These are phyloP conservation scores for Pythium phragmitis DNA, from an alignment of 352 stramenopile species.

Conservation along the genomic window DNA sequence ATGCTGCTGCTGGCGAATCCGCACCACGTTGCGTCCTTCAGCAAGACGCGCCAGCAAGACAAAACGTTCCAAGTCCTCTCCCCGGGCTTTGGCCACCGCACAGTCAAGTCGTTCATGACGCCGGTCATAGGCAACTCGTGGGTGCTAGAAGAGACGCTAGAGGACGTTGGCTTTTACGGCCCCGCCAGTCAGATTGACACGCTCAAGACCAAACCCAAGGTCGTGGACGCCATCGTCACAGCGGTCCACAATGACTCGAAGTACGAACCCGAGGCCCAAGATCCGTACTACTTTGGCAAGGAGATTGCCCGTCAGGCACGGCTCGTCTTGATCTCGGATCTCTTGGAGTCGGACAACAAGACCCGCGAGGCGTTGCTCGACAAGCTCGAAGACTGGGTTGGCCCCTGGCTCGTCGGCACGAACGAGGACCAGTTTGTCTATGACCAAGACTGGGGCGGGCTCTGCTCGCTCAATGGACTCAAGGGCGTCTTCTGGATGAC, in stretches of 20 bases:
- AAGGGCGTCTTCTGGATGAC: conserved; percentile 87
- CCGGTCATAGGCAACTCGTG: conserved; percentile 62
- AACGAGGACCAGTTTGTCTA: conserved; percentile 91
- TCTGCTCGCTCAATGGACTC: conserved; percentile 91
- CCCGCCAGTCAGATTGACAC: conserved; percentile 4
- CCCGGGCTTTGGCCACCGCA: conserved; percentile 52
- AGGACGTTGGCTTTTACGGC: conserved; percentile 47
- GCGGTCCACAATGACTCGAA: conserved; percentile 65
- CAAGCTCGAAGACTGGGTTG: conserved; percentile 65
- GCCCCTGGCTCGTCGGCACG: conserved; percentile 72
- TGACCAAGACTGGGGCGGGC: conserved; percentile 90
- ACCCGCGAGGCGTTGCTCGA: conserved; percentile 59
- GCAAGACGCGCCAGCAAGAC: conserved; percentile 23
- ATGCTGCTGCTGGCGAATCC: conserved; percentile 76
- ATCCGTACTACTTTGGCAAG: conserved; percentile 89
- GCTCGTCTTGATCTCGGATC: conserved; percentile 79
- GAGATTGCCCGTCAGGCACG: conserved; percentile 76
- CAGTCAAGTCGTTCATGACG: conserved; percentile 82
- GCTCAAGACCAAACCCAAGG: conserved; percentile 28
- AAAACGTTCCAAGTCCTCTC: conserved; percentile 41
- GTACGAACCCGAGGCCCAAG: conserved; percentile 57
- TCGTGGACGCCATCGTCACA: conserved; percentile 48
- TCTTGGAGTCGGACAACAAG: conserved; percentile 43
- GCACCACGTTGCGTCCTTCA: conserved; percentile 64
- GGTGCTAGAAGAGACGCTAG: conserved; percentile 58